Evolutionary conservation across 2,329 filamentous ascomycete genomes (phyloP).

Genomic region (Botrytis byssoidea): DNA sequence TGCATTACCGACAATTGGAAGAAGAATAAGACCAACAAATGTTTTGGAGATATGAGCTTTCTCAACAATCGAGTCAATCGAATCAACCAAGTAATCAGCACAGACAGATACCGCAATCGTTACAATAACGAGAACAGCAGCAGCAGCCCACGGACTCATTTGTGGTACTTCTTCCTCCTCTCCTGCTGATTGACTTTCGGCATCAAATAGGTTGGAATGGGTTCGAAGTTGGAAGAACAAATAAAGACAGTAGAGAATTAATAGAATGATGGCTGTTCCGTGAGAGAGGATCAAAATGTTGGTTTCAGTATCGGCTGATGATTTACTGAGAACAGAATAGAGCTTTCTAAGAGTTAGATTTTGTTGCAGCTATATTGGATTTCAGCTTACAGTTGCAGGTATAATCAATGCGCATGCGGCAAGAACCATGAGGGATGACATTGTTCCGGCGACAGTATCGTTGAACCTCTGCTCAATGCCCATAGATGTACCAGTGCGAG

Average conservation of each 20-base stretch:
- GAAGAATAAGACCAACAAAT: constrained; percentile 75
- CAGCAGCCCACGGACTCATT: constrained; percentile 24
- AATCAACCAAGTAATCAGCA: constrained; percentile 73
- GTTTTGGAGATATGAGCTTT: constrained; percentile 71
- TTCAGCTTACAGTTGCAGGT: constrained; percentile 59
- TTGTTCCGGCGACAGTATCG: constrained; percentile 74
- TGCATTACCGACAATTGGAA: constrained; percentile 76
- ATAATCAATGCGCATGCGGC: constrained; percentile 76
- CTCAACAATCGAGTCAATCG: constrained; percentile 69
- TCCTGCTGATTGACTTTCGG: constrained; percentile 41
- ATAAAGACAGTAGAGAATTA: constrained; percentile 73
- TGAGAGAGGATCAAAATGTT: constrained; percentile 72
- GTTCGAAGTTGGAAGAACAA: constrained; percentile 75
- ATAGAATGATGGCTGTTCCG: constrained; percentile 71
- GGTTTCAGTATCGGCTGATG: constrained; percentile 44
- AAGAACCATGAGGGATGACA: constrained; percentile 68
- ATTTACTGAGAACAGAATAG: constrained; percentile 60
- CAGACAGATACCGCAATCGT: constrained; percentile 70
- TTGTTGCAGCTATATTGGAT: not conserved
- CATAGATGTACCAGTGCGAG: constrained; percentile 31
- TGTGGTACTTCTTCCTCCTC: constrained; percentile 19
- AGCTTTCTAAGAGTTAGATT: constrained; percentile 45
- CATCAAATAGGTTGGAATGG: constrained; percentile 70
- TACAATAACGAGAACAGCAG: constrained; percentile 59
- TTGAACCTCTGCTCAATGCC: constrained; percentile 70